These are phyloP conservation scores for Dispira simplex DNA, from an alignment of 192 early-diverging fungal species.

Conservation along the genomic window DNA sequence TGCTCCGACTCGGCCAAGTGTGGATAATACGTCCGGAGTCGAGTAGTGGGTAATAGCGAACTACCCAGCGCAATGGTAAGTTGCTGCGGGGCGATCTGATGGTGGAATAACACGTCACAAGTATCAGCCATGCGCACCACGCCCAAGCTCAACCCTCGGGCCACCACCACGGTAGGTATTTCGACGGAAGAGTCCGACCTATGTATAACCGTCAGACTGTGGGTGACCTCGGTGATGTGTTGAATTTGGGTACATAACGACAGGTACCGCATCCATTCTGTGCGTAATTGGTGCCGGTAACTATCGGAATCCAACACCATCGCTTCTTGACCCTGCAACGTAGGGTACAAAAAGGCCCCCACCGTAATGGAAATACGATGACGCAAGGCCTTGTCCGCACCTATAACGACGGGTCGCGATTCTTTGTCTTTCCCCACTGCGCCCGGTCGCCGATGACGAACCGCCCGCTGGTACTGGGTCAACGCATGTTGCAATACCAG, in stretches of 20 bases:
- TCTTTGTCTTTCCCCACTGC: background rate
- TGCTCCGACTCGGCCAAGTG: background rate
- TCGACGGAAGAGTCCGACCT: slow-evolving; percentile 20
- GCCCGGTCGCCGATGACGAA: slow-evolving; percentile 18
- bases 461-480: slow-evolving; percentile 16
- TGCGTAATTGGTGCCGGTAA: slow-evolving; percentile 21
- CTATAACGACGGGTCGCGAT: slow-evolving; percentile 12
- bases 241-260: slow-evolving; percentile 27
- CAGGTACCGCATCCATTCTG: slow-evolving; percentile 32
- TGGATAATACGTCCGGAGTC: background rate
- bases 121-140: slow-evolving; percentile 20
- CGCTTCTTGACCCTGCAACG: background rate
- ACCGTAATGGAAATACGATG: slow-evolving; percentile 18
- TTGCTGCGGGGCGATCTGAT: slow-evolving; percentile 14
- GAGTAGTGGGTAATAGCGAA: background rate
- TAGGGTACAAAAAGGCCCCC: slow-evolving; percentile 18
- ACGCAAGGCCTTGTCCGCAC: slow-evolving; percentile 18
- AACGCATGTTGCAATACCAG: slow-evolving; percentile 23
- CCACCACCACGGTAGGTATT: slow-evolving; percentile 13
- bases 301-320: slow-evolving; percentile 14
- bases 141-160: slow-evolving; percentile 17
- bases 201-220: slow-evolving; percentile 17
- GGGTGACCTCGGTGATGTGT: slow-evolving; percentile 18
- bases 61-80: slow-evolving; percentile 11
- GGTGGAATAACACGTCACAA: slow-evolving; percentile 1